A percentile compares a stretch with the other conserved stretches of the same genome.
Evolutionary conservation across 2,329 filamentous ascomycete species (phyloP).

Genomic region (Sporothrix protearum): DNA sequence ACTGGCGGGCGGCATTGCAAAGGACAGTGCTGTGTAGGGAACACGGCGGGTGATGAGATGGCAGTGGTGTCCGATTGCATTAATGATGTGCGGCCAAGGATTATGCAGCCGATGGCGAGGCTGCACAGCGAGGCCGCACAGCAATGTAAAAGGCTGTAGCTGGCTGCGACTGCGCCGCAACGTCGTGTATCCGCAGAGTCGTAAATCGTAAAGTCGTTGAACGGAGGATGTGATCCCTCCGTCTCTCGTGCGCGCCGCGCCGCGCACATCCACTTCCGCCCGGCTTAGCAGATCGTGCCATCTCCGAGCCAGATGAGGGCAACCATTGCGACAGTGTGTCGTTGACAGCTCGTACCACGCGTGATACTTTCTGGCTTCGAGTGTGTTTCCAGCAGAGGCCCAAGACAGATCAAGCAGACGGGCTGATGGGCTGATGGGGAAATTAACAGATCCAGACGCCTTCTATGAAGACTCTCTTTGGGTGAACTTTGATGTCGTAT

Average conservation of each 20-base stretch:
- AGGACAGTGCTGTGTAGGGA: not conserved
- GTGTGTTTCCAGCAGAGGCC: too few relatives aligned
- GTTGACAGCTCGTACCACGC: too few relatives aligned
- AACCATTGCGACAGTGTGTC: not conserved
- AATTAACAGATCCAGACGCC: too few relatives aligned
- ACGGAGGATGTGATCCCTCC: not conserved
- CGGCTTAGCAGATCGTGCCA: not conserved
- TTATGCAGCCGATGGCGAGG: not conserved
- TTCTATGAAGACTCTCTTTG: too few relatives aligned
- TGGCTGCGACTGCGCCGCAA: not conserved
- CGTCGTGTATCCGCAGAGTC: not conserved
- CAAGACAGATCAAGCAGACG: too few relatives aligned
- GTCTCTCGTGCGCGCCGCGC: not conserved
- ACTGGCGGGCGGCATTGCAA: not conserved
- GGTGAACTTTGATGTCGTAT: too few relatives aligned
- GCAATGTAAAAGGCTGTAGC: not conserved
- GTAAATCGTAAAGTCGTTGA: not conserved
- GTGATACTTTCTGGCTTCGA: too few relatives aligned
- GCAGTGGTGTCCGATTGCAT: not conserved
- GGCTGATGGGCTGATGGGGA: too few relatives aligned
- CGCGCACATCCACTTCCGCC: too few relatives aligned
- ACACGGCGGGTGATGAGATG: not conserved
- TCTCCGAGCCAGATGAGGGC: not conserved
- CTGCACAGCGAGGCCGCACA: not conserved
- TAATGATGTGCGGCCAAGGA: not conserved